Conservation (phyloP, 2,329 filamentous ascomycete species). For the Talaromyces rugulosus region DNA sequence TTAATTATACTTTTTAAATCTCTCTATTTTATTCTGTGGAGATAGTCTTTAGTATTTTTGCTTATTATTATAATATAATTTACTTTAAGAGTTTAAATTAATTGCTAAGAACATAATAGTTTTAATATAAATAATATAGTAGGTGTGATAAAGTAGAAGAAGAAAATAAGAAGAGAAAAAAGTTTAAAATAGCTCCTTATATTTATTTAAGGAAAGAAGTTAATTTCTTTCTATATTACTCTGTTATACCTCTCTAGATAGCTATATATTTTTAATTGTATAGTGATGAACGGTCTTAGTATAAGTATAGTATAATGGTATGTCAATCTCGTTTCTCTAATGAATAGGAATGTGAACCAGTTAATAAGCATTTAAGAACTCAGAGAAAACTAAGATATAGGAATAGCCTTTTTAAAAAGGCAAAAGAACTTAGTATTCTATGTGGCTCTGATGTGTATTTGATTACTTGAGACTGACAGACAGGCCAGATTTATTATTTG, state of each 20-base stretch:
- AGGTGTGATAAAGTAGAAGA: background rate
- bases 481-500: too few relatives aligned
- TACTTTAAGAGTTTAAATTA: background rate
- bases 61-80: background rate
- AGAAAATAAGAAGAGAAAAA: background rate
- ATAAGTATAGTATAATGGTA: background rate
- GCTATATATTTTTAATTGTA: background rate
- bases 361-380: too few relatives aligned
- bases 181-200: background rate
- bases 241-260: background rate
- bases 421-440: too few relatives aligned
- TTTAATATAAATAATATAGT: background rate
- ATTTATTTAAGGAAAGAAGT: background rate
- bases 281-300: too few relatives aligned
- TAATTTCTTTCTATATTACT: background rate
- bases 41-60: background rate
- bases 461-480: too few relatives aligned
- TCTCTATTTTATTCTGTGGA: background rate
- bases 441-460: too few relatives aligned
- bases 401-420: too few relatives aligned
- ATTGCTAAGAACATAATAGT: background rate
- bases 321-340: too few relatives aligned
- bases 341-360: too few relatives aligned
- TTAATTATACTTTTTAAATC: background rate
- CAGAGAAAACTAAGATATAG: too few relatives aligned